Base-by-base conservation (phyloP, 768 basidiomycete species). In the Candolleomyces aberdarensis region DNA sequence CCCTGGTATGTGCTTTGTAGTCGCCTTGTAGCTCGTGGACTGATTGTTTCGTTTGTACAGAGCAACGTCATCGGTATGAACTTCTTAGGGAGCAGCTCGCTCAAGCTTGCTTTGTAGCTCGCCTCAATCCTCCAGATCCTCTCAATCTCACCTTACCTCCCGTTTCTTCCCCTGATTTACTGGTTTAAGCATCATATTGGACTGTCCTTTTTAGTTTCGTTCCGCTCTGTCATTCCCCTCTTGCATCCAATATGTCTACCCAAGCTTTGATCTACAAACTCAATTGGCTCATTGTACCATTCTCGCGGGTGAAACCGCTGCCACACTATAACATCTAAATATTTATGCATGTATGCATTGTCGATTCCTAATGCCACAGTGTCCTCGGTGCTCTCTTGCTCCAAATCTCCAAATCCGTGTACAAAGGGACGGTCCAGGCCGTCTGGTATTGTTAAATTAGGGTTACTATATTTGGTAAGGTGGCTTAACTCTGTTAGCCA, bases 1-100 rank as follows among this genome's bases (percentile, higher is more conserved):
- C 68, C 67, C 75, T 58, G 83, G 87, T 88, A 66, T 65, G 75
- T 36, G 70, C 46, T 39, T 59, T 60, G 48, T 14, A 26, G 5
- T 47, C 41, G 20, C 29, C 47, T 43, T 40, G 40, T 15, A 44
- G 29, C 32, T 50, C 49, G 47, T 64, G 65, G 62, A 67, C 61
- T 56, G 32, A 60, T 47, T 36, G 7, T 39, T 8, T 51, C 26
- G 3, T 17, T 59, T 26, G 53, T 40, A 17, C 58, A 86, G 87
- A 81, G 63, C 84, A 85, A 78, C 75, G 84, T 54, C 67, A 70
- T 50, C 77, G 78, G 20, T 83, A 84, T 63, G 73, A 76, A 29
- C 62, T 63, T 31, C 72, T 89, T 14, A 81, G 81, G 29, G 74
- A 78, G 62, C 76, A 76, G 49, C 71, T 88, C 22, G 67, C 65